phyloP scores from a whole-genome alignment of 345 rosid species.

The Lepidium aucheri region DNA sequence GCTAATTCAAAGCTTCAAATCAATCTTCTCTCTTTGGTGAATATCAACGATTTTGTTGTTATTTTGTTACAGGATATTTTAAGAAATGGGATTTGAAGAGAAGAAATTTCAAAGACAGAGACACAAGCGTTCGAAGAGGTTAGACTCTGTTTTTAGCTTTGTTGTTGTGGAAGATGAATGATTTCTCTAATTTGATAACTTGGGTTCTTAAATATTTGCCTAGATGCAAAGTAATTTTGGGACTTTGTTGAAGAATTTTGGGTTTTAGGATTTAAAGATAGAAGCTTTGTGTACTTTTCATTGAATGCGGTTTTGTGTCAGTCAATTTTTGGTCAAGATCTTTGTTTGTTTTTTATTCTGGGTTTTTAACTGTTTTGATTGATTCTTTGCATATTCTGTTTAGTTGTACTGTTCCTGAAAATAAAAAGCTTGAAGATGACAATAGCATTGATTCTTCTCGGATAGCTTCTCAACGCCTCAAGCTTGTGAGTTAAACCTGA shows the following conservation, averaged over 20 bases:
- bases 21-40: background rate
- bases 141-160: conserved; percentile 14
- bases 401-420: conserved; percentile 63
- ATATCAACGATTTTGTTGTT: background rate
- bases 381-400: conserved; percentile 12
- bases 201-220: background rate
- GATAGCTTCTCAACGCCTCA: conserved; percentile 39
- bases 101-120: conserved; percentile 36
- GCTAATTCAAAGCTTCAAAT: background rate
- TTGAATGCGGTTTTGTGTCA: background rate
- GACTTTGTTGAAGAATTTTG: conserved; percentile 1
- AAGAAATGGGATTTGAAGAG: conserved; percentile 47
- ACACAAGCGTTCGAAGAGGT: conserved; percentile 96
- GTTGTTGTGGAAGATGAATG: background rate
- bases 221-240: conserved; percentile 2
- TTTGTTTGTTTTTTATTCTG: conserved; percentile 7
- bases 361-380: conserved; percentile 1
- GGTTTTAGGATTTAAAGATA: background rate
- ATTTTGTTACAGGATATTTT: conserved; percentile 3
- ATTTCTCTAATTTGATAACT: conserved; percentile 3
- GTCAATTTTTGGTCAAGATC: conserved; percentile 8
- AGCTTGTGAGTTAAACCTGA: conserved; percentile 44
- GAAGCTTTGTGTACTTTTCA: conserved; percentile 1
- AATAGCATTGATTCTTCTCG: conserved; percentile 29
- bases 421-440: conserved; percentile 46